A percentile compares a stretch with the other conserved stretches of the same genome.
phyloP scores from a whole-genome alignment of 192 early-diverging fungal species.

The Coemansia sp. region DNA sequence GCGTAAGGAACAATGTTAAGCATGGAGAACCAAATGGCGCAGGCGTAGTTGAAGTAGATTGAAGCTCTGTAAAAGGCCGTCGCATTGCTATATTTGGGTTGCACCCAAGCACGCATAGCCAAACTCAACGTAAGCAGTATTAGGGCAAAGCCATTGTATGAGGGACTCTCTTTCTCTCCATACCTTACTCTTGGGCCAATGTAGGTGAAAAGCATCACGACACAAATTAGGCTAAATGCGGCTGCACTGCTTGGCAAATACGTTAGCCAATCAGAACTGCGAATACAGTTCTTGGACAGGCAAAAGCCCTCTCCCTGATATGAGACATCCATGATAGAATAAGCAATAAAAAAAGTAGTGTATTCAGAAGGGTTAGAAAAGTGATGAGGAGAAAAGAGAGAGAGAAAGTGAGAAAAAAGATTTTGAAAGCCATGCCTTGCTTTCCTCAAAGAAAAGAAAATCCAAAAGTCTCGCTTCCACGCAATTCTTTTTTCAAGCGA shows the following conservation, averaged over 20 bases:
- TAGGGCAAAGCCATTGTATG: background rate
- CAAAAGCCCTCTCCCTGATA: background rate
- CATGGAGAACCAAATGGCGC: conserved; percentile 10
- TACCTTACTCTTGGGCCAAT: background rate
- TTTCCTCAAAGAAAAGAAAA: background rate
- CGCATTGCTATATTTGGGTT: background rate
- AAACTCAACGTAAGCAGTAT: background rate
- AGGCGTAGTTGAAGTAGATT: conserved; percentile 26
- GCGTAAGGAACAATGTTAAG: background rate
- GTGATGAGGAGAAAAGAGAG: background rate
- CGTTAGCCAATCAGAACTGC: conserved; percentile 5
- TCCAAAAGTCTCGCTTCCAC: background rate
- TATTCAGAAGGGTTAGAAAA: background rate
- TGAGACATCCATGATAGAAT: background rate
- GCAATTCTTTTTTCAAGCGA: background rate
- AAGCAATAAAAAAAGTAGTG: background rate
- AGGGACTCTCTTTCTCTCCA: background rate
- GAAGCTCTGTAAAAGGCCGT: conserved; percentile 16
- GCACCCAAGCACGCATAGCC: conserved; percentile 15
- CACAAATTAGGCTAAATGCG: background rate
- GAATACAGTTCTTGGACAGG: background rate
- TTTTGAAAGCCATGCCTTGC: background rate
- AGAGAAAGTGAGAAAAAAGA: background rate
- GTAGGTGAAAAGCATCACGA: background rate
- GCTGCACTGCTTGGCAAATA: background rate